Conservation (phyloP, 208 protist genomes). For the Borovskyia barvae region DNA sequence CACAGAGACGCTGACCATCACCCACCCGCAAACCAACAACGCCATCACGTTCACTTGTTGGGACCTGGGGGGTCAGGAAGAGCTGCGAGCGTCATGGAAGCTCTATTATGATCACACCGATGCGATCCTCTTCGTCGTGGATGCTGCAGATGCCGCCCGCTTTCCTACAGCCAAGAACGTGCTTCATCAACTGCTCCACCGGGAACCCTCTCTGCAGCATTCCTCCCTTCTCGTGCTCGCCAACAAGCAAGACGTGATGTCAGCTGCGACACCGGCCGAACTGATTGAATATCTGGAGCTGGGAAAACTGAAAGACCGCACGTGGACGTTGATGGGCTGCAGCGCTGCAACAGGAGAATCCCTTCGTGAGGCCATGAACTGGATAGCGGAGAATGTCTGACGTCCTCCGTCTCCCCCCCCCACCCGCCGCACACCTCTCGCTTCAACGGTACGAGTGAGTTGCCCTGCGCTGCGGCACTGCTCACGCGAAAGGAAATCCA, state of each 20-base stretch:
- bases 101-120: conserved; percentile 97
- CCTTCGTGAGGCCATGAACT: conserved; percentile 90
- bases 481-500: no score
- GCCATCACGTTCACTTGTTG: conserved; percentile 94
- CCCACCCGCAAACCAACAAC: conserved; percentile 90
- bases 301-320: conserved; percentile 81
- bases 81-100: conserved; percentile 91
- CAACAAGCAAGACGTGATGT: conserved; percentile 95
- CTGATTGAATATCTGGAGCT: conserved; percentile 86
- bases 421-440: no score
- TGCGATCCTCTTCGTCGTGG: conserved; percentile 93
- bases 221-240: conserved; percentile 92
- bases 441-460: no score
- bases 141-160: conserved; percentile 79
- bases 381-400: conserved; percentile 82
- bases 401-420: neutral
- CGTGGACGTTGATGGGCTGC: conserved; percentile 95
- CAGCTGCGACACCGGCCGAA: conserved; percentile 77
- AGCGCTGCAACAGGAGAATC: conserved; percentile 91
- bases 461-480: no score
- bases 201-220: conserved; percentile 81
- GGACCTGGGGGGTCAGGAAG: conserved; percentile 96
- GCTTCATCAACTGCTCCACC: conserved; percentile 78
- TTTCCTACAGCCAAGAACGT: conserved; percentile 79
- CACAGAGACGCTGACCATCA: conserved; percentile 95